Evolutionary conservation across 1,284 basidiomycete genomes (phyloP).

Genomic region (Boletus calvinii): DNA sequence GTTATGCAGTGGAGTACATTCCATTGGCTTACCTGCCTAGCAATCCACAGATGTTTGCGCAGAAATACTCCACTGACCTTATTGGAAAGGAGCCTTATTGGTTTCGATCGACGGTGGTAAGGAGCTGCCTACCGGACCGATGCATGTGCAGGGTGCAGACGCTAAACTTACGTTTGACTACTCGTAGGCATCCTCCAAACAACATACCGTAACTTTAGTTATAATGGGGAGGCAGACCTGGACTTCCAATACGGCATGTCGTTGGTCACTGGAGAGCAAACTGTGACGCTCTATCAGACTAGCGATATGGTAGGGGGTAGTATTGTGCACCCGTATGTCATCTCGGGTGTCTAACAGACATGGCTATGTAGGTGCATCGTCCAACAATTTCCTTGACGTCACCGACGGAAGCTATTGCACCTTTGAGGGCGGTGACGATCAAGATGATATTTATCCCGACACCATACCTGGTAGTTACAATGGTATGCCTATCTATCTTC

Average conservation of each 20-base stretch:
- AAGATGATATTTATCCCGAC: slow-evolving; percentile 56
- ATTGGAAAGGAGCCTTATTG: slow-evolving; percentile 37
- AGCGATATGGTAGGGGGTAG: slow-evolving; percentile 43
- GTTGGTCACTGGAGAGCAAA: slow-evolving; percentile 40
- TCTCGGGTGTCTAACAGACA: not conserved
- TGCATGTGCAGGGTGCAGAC: too few relatives aligned
- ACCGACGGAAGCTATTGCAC: slow-evolving; percentile 55
- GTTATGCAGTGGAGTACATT: slow-evolving; percentile 43
- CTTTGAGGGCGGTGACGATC: slow-evolving; percentile 60
- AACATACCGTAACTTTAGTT: slow-evolving; percentile 33
- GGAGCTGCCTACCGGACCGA: not conserved
- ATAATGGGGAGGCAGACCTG: slow-evolving; percentile 54
- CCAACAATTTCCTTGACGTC: slow-evolving; percentile 47
- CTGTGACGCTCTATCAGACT: slow-evolving; percentile 46
- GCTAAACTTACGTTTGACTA: too few relatives aligned
- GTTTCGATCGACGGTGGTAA: slow-evolving; percentile 47
- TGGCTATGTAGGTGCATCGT: slow-evolving; percentile 37
- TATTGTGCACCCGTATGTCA: not conserved
- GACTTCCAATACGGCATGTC: slow-evolving; percentile 40
- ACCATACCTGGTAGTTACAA: slow-evolving; percentile 36
- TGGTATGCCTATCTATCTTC: slow-evolving; percentile 4
- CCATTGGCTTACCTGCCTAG: slow-evolving; percentile 44
- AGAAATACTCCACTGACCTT: slow-evolving; percentile 36
- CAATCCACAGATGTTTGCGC: slow-evolving; percentile 36
- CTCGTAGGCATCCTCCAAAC: too few relatives aligned